Evolutionary conservation across 2,329 filamentous ascomycete genomes (phyloP).

Genomic region (Cladosporium sp.): DNA sequence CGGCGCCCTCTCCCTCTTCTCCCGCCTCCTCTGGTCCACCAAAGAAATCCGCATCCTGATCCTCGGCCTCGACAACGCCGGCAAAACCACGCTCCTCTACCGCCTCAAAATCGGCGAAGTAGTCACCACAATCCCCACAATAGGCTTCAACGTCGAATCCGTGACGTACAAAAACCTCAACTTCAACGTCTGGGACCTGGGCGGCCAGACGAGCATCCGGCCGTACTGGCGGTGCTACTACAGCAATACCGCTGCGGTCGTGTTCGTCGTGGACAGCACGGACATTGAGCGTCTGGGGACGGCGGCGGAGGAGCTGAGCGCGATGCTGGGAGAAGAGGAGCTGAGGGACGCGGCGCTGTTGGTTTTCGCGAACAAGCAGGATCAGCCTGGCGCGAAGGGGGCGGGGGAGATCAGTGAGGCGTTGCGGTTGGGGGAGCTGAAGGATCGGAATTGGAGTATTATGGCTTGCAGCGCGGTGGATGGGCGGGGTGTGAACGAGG

Average conservation of each 20-base stretch:
- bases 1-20: slow-evolving; percentile 52
- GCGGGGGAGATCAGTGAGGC: slow-evolving; percentile 96
- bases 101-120: slow-evolving; percentile 96
- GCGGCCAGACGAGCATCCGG: slow-evolving; percentile 96
- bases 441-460: slow-evolving; percentile 98
- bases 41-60: slow-evolving; percentile 93
- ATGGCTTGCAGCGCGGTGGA: slow-evolving; percentile 96
- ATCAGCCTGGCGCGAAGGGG: slow-evolving; percentile 93
- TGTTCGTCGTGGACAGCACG: slow-evolving; percentile 97
- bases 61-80: slow-evolving; percentile 78
- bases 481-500: slow-evolving; percentile 88
- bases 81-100: slow-evolving; percentile 96
- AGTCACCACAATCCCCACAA: slow-evolving; percentile 97
- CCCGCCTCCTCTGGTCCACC: slow-evolving; percentile 81
- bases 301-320: slow-evolving; percentile 83
- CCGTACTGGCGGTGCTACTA: slow-evolving; percentile 99
- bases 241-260: slow-evolving; percentile 94
- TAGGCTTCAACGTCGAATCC: slow-evolving; percentile 98
- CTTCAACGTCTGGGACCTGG: slow-evolving; percentile 98
- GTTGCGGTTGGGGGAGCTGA: slow-evolving; percentile 79
- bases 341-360: slow-evolving; percentile 85
- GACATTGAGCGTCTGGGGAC: slow-evolving; percentile 94
- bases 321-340: slow-evolving; percentile 97
- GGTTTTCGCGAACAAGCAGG: slow-evolving; percentile 98
- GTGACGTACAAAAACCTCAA: slow-evolving; percentile 98